Percentiles rank a stretch among this genome's conserved stretches.
phyloP scores from a whole-genome alignment of 345 rosid genomes.

The Arabidopsis thaliana region DNA sequence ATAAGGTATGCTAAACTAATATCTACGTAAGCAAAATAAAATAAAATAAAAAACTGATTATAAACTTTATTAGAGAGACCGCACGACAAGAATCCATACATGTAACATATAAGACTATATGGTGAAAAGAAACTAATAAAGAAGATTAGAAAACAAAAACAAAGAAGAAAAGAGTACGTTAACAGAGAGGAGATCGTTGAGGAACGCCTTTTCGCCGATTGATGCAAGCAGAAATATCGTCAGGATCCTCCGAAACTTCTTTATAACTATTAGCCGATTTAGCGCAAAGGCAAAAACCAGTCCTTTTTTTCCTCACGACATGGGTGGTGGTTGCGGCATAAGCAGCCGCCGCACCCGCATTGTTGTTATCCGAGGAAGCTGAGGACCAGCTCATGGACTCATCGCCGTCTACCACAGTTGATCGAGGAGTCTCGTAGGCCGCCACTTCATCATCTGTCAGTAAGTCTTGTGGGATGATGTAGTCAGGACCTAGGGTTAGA shows the following conservation, averaged over 20 bases:
- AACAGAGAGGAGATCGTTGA: conserved; percentile 89
- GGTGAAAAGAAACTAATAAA: conserved; percentile 30
- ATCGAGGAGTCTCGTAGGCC: conserved; percentile 58
- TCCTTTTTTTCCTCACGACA: conserved; percentile 78
- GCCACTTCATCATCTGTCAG: conserved; percentile 60
- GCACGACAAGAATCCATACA: conserved; percentile 35
- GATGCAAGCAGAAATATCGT: conserved; percentile 65
- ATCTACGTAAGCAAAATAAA: not conserved
- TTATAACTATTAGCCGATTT: conserved; percentile 57
- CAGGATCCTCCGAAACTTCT: conserved; percentile 52
- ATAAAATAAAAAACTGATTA: not conserved
- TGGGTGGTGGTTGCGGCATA: conserved; percentile 41
- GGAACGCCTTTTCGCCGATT: conserved; percentile 95
- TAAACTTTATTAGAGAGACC: conserved; percentile 26
- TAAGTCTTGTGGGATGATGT: conserved; percentile 80
- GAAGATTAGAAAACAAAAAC: not conserved
- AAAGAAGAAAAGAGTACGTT: conserved; percentile 17
- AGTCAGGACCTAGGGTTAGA: conserved; percentile 84
- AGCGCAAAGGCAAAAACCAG: conserved; percentile 65
- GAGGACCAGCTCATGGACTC: conserved; percentile 83
- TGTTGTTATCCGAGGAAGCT: conserved; percentile 62
- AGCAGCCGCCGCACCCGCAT: conserved; percentile 35
- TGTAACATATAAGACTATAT: conserved; percentile 37
- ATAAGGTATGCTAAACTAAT: no score
- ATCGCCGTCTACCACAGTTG: conserved; percentile 75